A percentile compares a stretch with the other conserved stretches of the same genome.
phyloP scores from a whole-genome alignment of 331 rosid genomes.

The Quercus lobata region DNA sequence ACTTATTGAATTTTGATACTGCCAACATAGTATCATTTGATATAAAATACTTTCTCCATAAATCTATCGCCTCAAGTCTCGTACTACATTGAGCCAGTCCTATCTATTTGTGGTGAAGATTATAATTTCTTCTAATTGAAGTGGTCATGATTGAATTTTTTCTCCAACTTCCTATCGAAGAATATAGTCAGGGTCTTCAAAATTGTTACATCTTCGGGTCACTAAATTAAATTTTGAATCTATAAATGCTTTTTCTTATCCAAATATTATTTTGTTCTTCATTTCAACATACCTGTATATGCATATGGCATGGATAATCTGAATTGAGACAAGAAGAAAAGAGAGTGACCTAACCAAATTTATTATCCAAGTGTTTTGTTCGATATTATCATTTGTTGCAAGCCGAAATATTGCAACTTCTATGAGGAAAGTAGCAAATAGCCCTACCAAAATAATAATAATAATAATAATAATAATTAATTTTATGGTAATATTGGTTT shows the following conservation, averaged over 20 bases:
- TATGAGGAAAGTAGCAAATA: constrained; percentile 46
- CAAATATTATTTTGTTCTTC: background rate
- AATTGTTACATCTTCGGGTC: constrained; percentile 41
- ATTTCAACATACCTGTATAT: constrained; percentile 48
- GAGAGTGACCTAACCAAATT: constrained; percentile 38
- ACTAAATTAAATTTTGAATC: background rate
- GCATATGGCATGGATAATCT: constrained; percentile 53
- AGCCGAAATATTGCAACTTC: constrained; percentile 53
- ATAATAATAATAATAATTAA: background rate
- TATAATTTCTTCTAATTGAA: constrained; percentile 33
- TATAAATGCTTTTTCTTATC: background rate
- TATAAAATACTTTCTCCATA: no score
- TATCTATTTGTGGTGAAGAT: constrained; percentile 27
- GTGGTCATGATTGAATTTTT: constrained; percentile 33
- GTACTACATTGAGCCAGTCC: no score
- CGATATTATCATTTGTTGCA: constrained; percentile 23
- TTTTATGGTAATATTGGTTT: background rate
- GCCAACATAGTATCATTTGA: no score
- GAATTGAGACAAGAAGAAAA: constrained; percentile 37
- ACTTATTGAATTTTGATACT: no score
- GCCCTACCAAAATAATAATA: constrained; percentile 48
- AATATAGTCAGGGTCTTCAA: constrained; percentile 63
- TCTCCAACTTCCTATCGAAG: constrained; percentile 44
- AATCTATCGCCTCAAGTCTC: no score
- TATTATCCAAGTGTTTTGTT: constrained; percentile 48